phyloP scores from a whole-genome alignment of 2,329 filamentous ascomycete species.

The Ceratocystis diversiconidia region DNA sequence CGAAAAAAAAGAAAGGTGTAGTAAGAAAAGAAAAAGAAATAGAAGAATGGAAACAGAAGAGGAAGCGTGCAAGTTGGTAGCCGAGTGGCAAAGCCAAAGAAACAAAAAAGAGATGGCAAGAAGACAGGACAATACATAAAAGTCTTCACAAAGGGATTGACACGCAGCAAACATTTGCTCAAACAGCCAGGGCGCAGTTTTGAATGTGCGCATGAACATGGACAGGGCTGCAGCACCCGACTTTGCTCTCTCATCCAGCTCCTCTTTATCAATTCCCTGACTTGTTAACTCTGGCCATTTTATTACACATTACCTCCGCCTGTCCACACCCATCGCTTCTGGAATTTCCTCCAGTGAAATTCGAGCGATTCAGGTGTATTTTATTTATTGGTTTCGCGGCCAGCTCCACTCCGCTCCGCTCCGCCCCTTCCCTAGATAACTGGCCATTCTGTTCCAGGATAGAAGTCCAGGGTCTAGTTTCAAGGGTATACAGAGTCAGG shows the following conservation, averaged over 20 bases:
- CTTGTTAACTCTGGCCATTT: not conserved
- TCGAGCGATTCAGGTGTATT: slow-evolving; percentile 2
- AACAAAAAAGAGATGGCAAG: not conserved
- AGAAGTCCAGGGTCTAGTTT: slow-evolving; percentile 24
- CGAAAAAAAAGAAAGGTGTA: slow-evolving; percentile 1
- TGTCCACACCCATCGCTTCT: not conserved
- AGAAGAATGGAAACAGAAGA: not conserved
- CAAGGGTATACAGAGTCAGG: not conserved
- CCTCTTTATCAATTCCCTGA: not conserved
- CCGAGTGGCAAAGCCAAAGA: not conserved
- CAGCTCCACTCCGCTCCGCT: not conserved
- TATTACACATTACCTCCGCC: not conserved
- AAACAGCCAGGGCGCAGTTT: not conserved
- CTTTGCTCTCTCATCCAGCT: not conserved
- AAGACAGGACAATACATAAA: slow-evolving; percentile 7
- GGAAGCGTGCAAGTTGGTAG: not conserved
- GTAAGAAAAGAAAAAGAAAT: not conserved
- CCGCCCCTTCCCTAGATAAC: not conserved
- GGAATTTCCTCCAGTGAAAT: slow-evolving; percentile 18
- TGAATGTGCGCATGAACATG: not conserved
- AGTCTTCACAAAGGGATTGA: not conserved
- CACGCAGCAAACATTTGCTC: not conserved
- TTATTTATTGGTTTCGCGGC: not conserved
- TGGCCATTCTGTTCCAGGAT: not conserved
- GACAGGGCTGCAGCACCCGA: not conserved